These are phyloP conservation scores for Pseudodiploospora longispora DNA, from an alignment of 2,329 filamentous ascomycete genomes.

Conservation along the genomic window DNA sequence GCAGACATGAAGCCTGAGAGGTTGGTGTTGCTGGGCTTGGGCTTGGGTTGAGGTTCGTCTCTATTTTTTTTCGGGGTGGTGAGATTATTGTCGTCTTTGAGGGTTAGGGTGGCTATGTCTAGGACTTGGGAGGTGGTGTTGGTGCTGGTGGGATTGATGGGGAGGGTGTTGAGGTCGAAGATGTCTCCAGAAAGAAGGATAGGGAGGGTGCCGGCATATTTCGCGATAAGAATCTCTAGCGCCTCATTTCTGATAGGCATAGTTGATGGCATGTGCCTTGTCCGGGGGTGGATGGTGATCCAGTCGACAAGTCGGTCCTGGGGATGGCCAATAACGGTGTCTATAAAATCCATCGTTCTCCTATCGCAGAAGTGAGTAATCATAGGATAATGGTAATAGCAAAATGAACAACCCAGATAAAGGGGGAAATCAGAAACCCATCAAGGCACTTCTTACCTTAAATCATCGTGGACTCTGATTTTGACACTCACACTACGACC, in stretches of 20 bases:
- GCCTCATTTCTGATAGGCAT: constrained; percentile 54
- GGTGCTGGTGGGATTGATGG: constrained; percentile 27
- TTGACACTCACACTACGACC: constrained; percentile 60
- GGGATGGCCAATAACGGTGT: constrained; percentile 49
- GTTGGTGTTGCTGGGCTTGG: constrained; percentile 34
- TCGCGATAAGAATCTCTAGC: constrained; percentile 46
- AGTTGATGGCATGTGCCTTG: constrained; percentile 50
- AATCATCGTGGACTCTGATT: constrained; percentile 59
- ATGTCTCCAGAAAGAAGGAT: constrained; percentile 63
- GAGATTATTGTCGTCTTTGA: constrained; percentile 11
- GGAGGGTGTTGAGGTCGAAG: constrained; percentile 46
- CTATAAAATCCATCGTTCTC: constrained; percentile 54
- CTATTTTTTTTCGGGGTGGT: not conserved
- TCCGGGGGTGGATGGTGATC: constrained; percentile 63
- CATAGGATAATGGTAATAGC: too few species aligned
- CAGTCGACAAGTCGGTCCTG: constrained; percentile 52
- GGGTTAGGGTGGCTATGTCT: constrained; percentile 24
- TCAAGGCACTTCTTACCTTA: constrained; percentile 31
- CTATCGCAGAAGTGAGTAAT: constrained; percentile 17
- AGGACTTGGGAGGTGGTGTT: constrained; percentile 9
- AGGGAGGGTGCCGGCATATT: constrained; percentile 47
- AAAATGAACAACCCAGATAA: not conserved
- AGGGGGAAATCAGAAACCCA: not conserved
- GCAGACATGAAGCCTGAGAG: constrained; percentile 63
- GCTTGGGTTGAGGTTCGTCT: not conserved